Evolutionary conservation across 192 early-diverging fungal genomes (phyloP), one percentile per base, ranked within the genome.

Genomic region (Entomortierella lignicola): DNA sequence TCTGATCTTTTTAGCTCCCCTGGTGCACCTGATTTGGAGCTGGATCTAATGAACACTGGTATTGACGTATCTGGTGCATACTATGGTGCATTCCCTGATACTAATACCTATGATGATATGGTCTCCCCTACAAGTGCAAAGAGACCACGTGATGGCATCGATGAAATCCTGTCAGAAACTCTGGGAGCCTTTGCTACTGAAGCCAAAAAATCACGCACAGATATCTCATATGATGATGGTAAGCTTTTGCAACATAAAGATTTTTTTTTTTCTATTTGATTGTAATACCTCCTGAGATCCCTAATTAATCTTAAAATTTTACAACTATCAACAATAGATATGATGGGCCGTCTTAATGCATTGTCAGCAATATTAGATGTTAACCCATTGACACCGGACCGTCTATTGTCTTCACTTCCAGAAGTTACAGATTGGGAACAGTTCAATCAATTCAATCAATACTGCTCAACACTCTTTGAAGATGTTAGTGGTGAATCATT

Each of bases 221-320:
- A 83, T 7, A 61, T 69, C 11, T 47, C 60, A 10, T 83, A 83
- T 30, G 70, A 80, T 37, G 61, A 79, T 51, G 75, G 82, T 83
- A 72, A 31, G 29, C 51, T 30, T n/a, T n/a, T n/a, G n/a, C n/a
- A n/a, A n/a, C n/a, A n/a, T n/a, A n/a, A n/a, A n/a, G 41, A 65
- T 53, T 44, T 11, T 65, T 32, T 15, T 42, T 23, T 50, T 21
- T 12, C 10, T 10, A 2, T 25, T 12, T 20, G 4, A n/a, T n/a
- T n/a, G n/a, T n/a, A n/a, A n/a, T n/a, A n/a, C n/a, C n/a, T n/a
- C n/a, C n/a, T n/a, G n/a, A n/a, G n/a, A n/a, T n/a, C n/a, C n/a
- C n/a, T n/a, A n/a, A n/a, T n/a, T n/a, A n/a, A n/a, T n/a, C n/a
- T n/a, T n/a, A n/a, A n/a, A n/a, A n/a, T n/a, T n/a, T n/a, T n/a